phyloP scores from a whole-genome alignment of 805 yeast genomes.

The Blastobotrys terrestris region DNA sequence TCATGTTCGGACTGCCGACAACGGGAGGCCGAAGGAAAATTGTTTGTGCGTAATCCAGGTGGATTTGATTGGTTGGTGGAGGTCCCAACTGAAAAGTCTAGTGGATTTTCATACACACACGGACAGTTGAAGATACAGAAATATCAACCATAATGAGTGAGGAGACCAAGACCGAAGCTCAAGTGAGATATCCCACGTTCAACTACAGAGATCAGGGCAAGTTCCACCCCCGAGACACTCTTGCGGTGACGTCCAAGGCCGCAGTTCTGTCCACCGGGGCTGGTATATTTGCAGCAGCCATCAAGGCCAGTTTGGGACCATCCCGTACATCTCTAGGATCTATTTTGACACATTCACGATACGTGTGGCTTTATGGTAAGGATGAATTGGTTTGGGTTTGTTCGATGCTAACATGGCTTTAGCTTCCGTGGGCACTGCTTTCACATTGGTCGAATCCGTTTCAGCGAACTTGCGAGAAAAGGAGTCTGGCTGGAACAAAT shows the following conservation, averaged over 20 bases:
- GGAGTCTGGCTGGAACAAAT: constrained; percentile 57
- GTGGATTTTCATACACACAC: background rate
- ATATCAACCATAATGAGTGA: background rate
- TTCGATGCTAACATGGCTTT: background rate
- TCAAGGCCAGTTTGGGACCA: constrained; percentile 27
- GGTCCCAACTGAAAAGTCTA: too few species aligned
- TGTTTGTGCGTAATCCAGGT: background rate
- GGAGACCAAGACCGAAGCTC: background rate
- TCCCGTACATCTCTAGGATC: constrained; percentile 28
- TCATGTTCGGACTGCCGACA: background rate
- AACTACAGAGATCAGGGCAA: constrained; percentile 26
- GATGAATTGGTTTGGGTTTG: background rate
- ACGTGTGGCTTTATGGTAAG: constrained; percentile 20
- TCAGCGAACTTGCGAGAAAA: constrained; percentile 55
- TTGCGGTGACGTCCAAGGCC: constrained; percentile 42
- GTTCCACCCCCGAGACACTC: constrained; percentile 53
- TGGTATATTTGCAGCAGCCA: constrained; percentile 46
- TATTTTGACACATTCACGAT: constrained; percentile 22
- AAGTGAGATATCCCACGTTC: constrained; percentile 5
- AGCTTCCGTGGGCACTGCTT: constrained; percentile 46
- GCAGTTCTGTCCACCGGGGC: constrained; percentile 40
- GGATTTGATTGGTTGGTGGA: background rate
- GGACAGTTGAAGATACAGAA: background rate
- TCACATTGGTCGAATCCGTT: constrained; percentile 37
- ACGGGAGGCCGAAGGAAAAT: background rate